Conservation (phyloP, 2,329 filamentous ascomycete genomes). For the Fusarium bactridioides region DNA sequence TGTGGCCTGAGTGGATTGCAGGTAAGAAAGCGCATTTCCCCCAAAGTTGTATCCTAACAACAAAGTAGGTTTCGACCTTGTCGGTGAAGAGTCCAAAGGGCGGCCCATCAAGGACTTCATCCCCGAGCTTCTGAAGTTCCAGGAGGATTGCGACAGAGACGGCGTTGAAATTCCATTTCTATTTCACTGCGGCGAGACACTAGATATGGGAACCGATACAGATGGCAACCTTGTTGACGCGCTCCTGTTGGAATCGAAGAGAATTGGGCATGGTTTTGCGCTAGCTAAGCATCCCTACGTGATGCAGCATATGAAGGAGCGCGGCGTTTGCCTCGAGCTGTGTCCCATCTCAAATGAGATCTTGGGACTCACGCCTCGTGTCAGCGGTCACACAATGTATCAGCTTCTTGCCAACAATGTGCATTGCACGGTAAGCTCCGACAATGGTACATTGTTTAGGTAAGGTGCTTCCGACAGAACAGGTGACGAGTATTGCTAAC, state of each 20-base stretch:
- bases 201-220: constrained; percentile 69
- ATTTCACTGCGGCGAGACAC: constrained; percentile 80
- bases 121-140: constrained; percentile 64
- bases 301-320: constrained; percentile 70
- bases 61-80: constrained; percentile 69
- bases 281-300: constrained; percentile 71
- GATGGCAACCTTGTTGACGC: constrained; percentile 76
- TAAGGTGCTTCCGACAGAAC: constrained; percentile 45
- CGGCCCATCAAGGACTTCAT: constrained; percentile 65
- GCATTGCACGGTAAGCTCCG: constrained; percentile 77
- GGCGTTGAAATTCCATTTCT: constrained; percentile 72
- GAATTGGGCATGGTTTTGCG: constrained; percentile 78
- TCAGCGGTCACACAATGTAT: constrained; percentile 73
- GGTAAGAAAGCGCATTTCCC: constrained; percentile 53
- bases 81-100: constrained; percentile 72
- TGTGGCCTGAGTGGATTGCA: constrained; percentile 67
- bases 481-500: background rate
- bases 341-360: constrained; percentile 83
- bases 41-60: background rate
- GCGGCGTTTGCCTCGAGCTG: constrained; percentile 75
- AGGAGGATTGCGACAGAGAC: constrained; percentile 56
- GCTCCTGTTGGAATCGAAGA: constrained; percentile 69
- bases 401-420: constrained; percentile 74
- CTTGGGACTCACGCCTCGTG: constrained; percentile 71
- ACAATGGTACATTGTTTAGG: constrained; percentile 78